Evolutionary conservation across 768 basidiomycete species (phyloP).

Genomic region (Lentinula sp.): DNA sequence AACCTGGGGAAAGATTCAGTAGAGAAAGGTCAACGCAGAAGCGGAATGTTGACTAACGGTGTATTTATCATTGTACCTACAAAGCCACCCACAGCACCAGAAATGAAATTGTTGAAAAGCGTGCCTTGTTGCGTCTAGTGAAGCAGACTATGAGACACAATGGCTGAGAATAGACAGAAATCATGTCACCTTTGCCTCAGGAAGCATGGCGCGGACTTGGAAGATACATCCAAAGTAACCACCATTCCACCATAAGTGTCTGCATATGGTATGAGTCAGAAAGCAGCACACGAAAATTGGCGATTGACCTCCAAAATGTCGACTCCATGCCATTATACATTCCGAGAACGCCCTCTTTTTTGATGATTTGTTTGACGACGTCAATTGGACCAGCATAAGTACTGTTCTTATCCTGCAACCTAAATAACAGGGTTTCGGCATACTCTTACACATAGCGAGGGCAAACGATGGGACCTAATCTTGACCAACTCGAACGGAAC

Average conservation of each 20-base stretch:
- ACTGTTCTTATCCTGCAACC: constrained; percentile 89
- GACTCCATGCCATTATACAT: constrained; percentile 95
- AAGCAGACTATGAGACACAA: background rate
- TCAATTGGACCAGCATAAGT: constrained; percentile 90
- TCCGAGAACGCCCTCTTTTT: constrained; percentile 75
- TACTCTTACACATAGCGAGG: background rate
- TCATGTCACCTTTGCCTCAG: constrained; percentile 71
- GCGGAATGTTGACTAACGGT: constrained; percentile 35
- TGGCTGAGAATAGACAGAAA: background rate
- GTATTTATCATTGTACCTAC: constrained; percentile 90
- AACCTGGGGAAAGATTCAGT: constrained; percentile 24
- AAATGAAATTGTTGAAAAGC: constrained; percentile 87
- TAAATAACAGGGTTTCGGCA: constrained; percentile 15
- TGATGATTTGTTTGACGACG: constrained; percentile 75
- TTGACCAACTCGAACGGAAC: constrained; percentile 97
- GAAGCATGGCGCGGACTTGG: constrained; percentile 73
- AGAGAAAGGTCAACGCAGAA: constrained; percentile 8
- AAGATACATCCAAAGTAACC: constrained; percentile 95
- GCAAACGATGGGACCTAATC: constrained; percentile 51
- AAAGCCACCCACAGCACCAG: constrained; percentile 86
- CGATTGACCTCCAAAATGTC: constrained; percentile 85
- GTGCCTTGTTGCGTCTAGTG: constrained; percentile 57
- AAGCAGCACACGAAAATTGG: background rate
- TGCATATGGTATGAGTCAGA: constrained; percentile 18
- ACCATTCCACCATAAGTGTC: constrained; percentile 89